Percentiles rank a stretch among this genome's conserved stretches.
phyloP scores from a whole-genome alignment of 805 yeast species.

The Ogataea sp. region DNA sequence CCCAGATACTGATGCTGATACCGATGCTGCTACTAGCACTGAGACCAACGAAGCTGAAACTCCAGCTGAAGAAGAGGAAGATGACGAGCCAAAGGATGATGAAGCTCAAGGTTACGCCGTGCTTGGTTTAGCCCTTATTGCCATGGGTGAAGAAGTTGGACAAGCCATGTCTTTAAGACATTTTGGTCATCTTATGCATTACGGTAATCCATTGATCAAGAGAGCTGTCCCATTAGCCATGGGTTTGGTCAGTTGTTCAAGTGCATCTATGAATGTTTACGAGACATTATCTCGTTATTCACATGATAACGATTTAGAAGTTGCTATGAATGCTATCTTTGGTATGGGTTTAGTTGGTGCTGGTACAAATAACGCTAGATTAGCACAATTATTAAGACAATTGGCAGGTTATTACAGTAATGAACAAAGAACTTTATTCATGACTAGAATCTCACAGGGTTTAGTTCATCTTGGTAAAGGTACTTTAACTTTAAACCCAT shows the following conservation, averaged over 20 bases:
- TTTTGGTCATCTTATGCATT: conserved; percentile 95
- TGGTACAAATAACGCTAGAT: conserved; percentile 96
- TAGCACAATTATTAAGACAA: conserved; percentile 92
- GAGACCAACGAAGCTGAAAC: conserved; percentile 14
- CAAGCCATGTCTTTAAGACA: conserved; percentile 97
- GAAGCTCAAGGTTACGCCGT: conserved; percentile 83
- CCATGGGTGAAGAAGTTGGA: conserved; percentile 97
- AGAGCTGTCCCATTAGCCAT: conserved; percentile 97
- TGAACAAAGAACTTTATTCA: conserved; percentile 83
- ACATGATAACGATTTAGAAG: conserved; percentile 90
- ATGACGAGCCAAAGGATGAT: conserved; percentile 34
- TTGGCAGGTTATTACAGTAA: conserved; percentile 88
- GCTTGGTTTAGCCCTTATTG: conserved; percentile 86
- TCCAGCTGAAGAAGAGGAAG: conserved; percentile 13
- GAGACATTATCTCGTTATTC: conserved; percentile 94
- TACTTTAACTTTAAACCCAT: conserved; percentile 81
- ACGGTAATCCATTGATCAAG: conserved; percentile 85
- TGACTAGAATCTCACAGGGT: conserved; percentile 94
- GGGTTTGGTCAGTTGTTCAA: conserved; percentile 88
- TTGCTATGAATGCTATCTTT: conserved; percentile 89
- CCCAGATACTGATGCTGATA: conserved; percentile 14
- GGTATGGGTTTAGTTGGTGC: conserved; percentile 98
- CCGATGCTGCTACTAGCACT: conserved; percentile 21
- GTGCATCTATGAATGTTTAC: conserved; percentile 94
- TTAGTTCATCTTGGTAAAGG: conserved; percentile 95